Percentiles rank a stretch among this genome's conserved stretches.
Evolutionary conservation across 2,329 filamentous ascomycete genomes (phyloP).

Genomic region (Stagonosporopsis rhizophila): DNA sequence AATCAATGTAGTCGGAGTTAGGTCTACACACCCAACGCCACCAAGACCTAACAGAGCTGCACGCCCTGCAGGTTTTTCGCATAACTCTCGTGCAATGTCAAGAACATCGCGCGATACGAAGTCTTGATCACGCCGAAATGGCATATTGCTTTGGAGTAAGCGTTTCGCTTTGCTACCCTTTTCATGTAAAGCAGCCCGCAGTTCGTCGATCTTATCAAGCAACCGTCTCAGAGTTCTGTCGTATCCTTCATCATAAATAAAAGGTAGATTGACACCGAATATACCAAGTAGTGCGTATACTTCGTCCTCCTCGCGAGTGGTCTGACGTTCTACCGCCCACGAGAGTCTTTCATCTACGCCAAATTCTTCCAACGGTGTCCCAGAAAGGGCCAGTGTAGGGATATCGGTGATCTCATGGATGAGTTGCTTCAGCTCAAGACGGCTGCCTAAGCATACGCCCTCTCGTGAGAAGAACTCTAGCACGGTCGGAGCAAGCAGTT

Average conservation of each 20-base stretch:
- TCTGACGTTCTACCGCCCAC: conserved; percentile 33
- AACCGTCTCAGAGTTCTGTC: conserved; percentile 5
- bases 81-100: not conserved
- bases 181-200: not conserved
- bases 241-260: conserved; percentile 10
- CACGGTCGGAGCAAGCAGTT: conserved; percentile 21
- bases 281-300: conserved; percentile 27
- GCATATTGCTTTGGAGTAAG: not conserved
- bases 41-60: conserved; percentile 28
- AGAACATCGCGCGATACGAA: conserved; percentile 32
- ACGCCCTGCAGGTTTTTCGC: conserved; percentile 4
- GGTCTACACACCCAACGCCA: conserved; percentile 28
- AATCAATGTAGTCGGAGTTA: not conserved
- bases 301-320: conserved; percentile 27
- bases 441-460: conserved; percentile 12
- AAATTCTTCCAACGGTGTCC: conserved; percentile 6
- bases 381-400: conserved; percentile 14
- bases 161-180: not conserved
- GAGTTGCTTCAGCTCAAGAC: conserved; percentile 3
- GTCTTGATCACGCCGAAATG: conserved; percentile 29
- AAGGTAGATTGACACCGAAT: conserved; percentile 11
- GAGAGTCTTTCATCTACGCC: conserved; percentile 23
- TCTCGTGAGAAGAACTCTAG: conserved; percentile 26
- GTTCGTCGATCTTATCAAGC: not conserved
- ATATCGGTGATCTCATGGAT: conserved; percentile 22